phyloP scores from a whole-genome alignment of 2,329 filamentous ascomycete genomes.

The Kalmusia sp. region DNA sequence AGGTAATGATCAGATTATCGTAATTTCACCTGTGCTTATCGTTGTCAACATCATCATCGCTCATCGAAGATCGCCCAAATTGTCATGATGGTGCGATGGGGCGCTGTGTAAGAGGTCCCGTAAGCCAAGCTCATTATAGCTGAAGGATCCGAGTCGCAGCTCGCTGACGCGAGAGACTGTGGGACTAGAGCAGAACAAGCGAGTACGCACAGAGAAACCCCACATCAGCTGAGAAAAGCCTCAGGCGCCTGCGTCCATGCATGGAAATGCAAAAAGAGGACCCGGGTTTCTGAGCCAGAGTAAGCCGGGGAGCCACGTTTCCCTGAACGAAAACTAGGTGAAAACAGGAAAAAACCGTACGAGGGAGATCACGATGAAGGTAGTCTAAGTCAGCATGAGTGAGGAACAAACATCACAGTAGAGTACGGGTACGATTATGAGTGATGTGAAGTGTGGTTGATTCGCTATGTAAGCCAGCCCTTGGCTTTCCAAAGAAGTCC shows the following conservation, averaged over 20 bases:
- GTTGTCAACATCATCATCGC: no score
- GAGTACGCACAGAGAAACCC: not conserved
- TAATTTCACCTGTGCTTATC: no score
- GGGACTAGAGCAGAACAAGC: not conserved
- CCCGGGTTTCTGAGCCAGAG: not conserved
- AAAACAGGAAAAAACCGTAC: no score
- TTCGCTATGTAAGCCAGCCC: conserved; percentile 43
- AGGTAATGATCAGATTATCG: no score
- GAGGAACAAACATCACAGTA: conserved; percentile 7
- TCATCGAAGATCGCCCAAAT: no score
- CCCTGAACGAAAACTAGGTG: not conserved
- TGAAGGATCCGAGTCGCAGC: not conserved
- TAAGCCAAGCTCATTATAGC: no score
- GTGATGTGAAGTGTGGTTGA: conserved; percentile 26
- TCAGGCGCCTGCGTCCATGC: not conserved
- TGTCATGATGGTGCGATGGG: no score
- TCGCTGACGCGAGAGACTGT: conserved; percentile 1
- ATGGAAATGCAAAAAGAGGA: not conserved
- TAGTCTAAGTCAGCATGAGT: no score
- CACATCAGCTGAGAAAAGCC: conserved; percentile 5
- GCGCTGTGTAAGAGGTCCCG: no score
- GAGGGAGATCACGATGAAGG: no score
- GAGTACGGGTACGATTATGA: conserved; percentile 7
- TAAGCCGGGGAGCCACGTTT: no score
- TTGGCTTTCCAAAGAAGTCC: conserved; percentile 32